Percentiles rank a stretch among this genome's conserved stretches.
Conservation (phyloP, 2,329 filamentous ascomycete genomes). For the Ascochyta koolunga region DNA sequence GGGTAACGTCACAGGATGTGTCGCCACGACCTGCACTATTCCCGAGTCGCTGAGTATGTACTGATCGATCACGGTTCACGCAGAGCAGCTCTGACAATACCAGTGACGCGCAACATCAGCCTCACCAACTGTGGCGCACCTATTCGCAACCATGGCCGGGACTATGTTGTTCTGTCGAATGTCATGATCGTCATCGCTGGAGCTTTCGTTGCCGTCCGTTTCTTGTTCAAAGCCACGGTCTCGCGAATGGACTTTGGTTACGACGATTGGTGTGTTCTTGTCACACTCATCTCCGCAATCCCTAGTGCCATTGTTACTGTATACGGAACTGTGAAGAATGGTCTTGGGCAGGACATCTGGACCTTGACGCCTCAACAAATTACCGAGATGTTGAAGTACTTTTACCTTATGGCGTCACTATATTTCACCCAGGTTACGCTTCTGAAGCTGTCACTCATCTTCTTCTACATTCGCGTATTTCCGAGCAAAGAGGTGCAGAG, state of each 20-base stretch:
- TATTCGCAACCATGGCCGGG: constrained; percentile 44
- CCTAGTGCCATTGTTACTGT: constrained; percentile 38
- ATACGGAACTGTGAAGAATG: constrained; percentile 37
- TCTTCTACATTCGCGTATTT: constrained; percentile 43
- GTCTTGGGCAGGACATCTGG: constrained; percentile 61
- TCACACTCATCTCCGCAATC: constrained; percentile 27
- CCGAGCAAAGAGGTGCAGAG: constrained; percentile 30
- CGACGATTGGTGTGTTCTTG: constrained; percentile 48
- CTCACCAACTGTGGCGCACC: constrained; percentile 48
- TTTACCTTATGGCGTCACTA: constrained; percentile 45
- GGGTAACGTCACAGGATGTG: constrained; percentile 27
- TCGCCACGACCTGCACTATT: constrained; percentile 27
- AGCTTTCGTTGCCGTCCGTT: constrained; percentile 43
- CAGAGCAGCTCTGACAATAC: not conserved
- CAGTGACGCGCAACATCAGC: constrained; percentile 52
- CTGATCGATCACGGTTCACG: not conserved
- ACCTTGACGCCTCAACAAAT: constrained; percentile 52
- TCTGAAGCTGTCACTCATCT: constrained; percentile 37
- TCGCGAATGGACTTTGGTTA: constrained; percentile 43
- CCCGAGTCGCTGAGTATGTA: constrained; percentile 29
- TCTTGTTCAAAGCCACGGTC: constrained; percentile 46
- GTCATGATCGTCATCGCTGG: constrained; percentile 44
- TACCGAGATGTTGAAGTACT: constrained; percentile 50
- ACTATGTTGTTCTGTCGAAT: constrained; percentile 44
- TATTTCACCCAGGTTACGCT: constrained; percentile 43